phyloP scores from a whole-genome alignment of 495 filamentous ascomycete species.

The Lentithecium fluviatile region DNA sequence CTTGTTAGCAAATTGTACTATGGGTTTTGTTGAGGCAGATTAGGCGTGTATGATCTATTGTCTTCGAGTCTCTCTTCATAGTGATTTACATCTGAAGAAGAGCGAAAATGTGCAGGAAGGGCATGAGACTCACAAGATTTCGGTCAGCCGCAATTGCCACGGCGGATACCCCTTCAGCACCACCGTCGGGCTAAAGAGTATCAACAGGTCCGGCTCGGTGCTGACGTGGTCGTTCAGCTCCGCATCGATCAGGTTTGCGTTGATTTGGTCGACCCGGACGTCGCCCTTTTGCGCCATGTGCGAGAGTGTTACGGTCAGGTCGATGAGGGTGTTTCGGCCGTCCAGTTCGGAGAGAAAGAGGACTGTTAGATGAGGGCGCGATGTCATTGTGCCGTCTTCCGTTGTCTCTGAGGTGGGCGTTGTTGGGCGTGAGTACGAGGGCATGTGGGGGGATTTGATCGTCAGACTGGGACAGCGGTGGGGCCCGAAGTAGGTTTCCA shows the following conservation, averaged over 20 bases:
- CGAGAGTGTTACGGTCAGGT: slow-evolving; percentile 89
- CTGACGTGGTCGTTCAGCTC: slow-evolving; percentile 75
- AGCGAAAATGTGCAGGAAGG: too few relatives aligned
- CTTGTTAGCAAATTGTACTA: not conserved
- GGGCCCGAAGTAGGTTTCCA: slow-evolving; percentile 85
- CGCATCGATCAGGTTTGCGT: slow-evolving; percentile 80
- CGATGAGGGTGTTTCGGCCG: slow-evolving; percentile 87
- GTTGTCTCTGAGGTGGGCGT: slow-evolving; percentile 33
- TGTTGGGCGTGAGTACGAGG: slow-evolving; percentile 49
- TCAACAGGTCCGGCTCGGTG: slow-evolving; percentile 82
- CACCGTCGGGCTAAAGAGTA: slow-evolving; percentile 79
- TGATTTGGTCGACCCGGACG: slow-evolving; percentile 74
- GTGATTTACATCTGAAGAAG: too few relatives aligned
- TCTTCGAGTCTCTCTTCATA: too few relatives aligned
- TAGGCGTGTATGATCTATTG: too few relatives aligned
- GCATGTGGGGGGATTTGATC: slow-evolving; percentile 73
- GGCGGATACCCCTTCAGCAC: slow-evolving; percentile 89
- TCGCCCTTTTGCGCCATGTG: slow-evolving; percentile 93
- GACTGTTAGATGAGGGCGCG: slow-evolving; percentile 61
- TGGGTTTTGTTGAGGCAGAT: not conserved
- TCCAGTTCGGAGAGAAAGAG: slow-evolving; percentile 86
- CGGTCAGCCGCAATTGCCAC: slow-evolving; percentile 91
- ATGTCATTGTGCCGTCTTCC: slow-evolving; percentile 22
- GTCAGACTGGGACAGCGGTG: slow-evolving; percentile 59
- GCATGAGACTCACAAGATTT: slow-evolving; percentile 64